Percentiles rank a stretch among this genome's conserved stretches.
phyloP scores from a whole-genome alignment of 2,329 filamentous ascomycete genomes.

The Dactylonectria estremocensis region DNA sequence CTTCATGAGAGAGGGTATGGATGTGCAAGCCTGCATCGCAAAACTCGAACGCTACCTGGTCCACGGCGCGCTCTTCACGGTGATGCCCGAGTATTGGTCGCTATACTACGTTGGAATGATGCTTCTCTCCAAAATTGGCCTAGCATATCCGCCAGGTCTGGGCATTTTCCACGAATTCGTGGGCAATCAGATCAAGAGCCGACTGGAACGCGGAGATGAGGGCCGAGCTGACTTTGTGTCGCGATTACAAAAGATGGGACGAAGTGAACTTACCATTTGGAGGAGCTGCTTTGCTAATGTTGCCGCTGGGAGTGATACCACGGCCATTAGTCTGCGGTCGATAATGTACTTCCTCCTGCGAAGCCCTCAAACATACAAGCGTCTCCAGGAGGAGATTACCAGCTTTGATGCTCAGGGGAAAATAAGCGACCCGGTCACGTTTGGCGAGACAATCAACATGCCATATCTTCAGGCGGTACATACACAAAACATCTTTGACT shows the following conservation, averaged over 20 bases:
- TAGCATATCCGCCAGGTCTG: background rate
- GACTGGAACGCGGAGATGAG: conserved; percentile 4
- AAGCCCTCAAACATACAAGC: background rate
- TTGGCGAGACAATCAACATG: conserved; percentile 21
- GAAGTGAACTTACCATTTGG: conserved; percentile 12
- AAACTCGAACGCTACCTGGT: conserved; percentile 24
- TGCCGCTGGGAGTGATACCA: conserved; percentile 25
- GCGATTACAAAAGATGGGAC: conserved; percentile 15
- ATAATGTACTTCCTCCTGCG: conserved; percentile 19
- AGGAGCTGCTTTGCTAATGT: conserved; percentile 22
- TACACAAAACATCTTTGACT: background rate
- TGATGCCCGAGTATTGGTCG: conserved; percentile 22
- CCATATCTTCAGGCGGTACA: conserved; percentile 25
- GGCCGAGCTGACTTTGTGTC: conserved; percentile 16
- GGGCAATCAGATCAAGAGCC: conserved; percentile 14
- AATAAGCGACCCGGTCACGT: conserved; percentile 22
- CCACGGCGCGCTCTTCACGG: conserved; percentile 13
- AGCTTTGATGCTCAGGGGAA: background rate
- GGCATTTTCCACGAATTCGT: conserved; percentile 20
- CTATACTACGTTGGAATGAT: background rate
- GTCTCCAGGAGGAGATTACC: conserved; percentile 17
- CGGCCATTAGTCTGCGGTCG: conserved; percentile 15
- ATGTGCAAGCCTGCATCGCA: conserved; percentile 19
- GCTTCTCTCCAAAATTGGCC: background rate
- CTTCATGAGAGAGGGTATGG: conserved; percentile 20